Conservation (phyloP, 2,329 filamentous ascomycete genomes). For the Periconia macrospinosa region DNA sequence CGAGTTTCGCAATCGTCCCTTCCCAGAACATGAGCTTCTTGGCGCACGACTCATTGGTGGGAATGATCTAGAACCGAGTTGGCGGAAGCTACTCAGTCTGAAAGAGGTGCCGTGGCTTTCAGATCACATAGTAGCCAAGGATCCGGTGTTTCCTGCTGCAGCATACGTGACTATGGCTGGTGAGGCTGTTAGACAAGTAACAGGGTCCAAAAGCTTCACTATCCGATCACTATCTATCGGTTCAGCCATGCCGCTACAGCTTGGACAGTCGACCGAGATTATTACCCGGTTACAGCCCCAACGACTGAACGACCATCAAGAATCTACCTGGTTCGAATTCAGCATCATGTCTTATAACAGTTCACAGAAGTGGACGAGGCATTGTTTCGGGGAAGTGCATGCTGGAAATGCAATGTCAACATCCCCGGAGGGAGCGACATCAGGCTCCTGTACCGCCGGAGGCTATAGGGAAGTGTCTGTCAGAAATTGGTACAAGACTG, state of each 20-base stretch:
- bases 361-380: constrained; percentile 14
- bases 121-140: constrained; percentile 41
- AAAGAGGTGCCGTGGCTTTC: constrained; percentile 48
- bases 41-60: constrained; percentile 7
- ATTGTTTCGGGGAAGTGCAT: too few relatives aligned
- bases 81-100: constrained; percentile 29
- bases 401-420: too few relatives aligned
- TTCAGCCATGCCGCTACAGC: constrained; percentile 7
- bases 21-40: constrained; percentile 19
- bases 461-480: too few relatives aligned
- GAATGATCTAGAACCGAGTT: constrained; percentile 1
- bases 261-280: constrained; percentile 6
- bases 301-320: constrained; percentile 10
- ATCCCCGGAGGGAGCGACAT: too few relatives aligned
- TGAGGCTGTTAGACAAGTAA: not conserved
- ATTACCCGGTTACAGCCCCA: constrained; percentile 11
- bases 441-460: too few relatives aligned
- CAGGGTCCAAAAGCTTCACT: not conserved
- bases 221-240: constrained; percentile 9
- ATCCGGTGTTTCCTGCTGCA: constrained; percentile 24
- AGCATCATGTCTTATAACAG: constrained; percentile 15
- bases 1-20: constrained; percentile 18
- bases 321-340: constrained; percentile 17
- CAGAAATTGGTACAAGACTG: too few relatives aligned
- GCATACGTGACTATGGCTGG: not conserved